Evolutionary conservation across 345 rosid species (phyloP).

Genomic region (Aquilaria yunnanensis): DNA sequence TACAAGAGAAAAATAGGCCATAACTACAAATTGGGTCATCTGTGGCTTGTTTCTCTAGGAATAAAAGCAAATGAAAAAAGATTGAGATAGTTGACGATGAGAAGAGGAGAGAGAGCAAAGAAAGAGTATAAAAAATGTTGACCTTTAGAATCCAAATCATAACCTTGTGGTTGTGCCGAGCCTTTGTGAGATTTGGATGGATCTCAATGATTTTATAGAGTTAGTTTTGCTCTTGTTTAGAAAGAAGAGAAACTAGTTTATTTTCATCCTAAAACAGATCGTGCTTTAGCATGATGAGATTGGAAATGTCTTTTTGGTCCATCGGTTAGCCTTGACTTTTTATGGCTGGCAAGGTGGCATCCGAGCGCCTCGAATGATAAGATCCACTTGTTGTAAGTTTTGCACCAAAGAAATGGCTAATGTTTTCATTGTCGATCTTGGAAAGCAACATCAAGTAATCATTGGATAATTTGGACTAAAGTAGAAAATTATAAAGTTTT

Average conservation of each 20-base stretch:
- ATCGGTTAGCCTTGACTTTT: not conserved
- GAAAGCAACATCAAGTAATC: too few species aligned
- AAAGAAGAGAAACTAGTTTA: slow-evolving; percentile 37
- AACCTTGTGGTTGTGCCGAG: slow-evolving; percentile 34
- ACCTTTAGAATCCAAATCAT: slow-evolving; percentile 49
- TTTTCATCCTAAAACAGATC: slow-evolving; percentile 56
- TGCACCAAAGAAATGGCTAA: too few species aligned
- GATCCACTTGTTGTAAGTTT: too few species aligned
- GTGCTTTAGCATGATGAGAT: slow-evolving; percentile 24
- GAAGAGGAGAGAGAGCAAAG: slow-evolving; percentile 45
- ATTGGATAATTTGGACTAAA: too few species aligned
- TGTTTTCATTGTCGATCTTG: too few species aligned
- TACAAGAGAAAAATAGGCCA: slow-evolving; percentile 68
- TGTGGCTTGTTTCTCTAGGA: slow-evolving; percentile 44
- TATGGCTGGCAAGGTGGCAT: too few species aligned
- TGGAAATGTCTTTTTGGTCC: slow-evolving; percentile 6
- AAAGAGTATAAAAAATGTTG: slow-evolving; percentile 38
- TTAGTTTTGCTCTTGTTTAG: slow-evolving; percentile 38
- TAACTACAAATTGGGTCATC: slow-evolving; percentile 58
- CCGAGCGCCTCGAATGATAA: too few species aligned
- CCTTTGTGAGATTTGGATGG: slow-evolving; percentile 25
- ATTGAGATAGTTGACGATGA: slow-evolving; percentile 65
- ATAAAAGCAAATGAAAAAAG: slow-evolving; percentile 36
- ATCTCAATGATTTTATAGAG: slow-evolving; percentile 16
- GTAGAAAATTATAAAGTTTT: too few species aligned